phyloP scores from a whole-genome alignment of 768 basidiomycete genomes.

The Tricholomella constricta region DNA sequence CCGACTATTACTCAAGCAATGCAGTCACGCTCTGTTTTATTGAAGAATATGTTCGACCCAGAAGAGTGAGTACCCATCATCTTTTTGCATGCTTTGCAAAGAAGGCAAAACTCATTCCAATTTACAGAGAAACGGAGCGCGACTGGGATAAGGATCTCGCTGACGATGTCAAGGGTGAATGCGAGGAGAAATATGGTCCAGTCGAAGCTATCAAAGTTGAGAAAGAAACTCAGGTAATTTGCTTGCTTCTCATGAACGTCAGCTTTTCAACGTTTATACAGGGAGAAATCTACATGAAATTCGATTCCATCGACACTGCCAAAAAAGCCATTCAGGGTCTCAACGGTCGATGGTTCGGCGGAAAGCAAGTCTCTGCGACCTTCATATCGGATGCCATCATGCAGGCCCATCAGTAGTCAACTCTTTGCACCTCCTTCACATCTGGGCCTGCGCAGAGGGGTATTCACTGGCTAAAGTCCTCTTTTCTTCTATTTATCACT shows the following conservation, averaged over 20 bases:
- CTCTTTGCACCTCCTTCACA: constrained; percentile 13
- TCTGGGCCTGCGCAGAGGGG: constrained; percentile 13
- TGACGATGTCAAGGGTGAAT: constrained; percentile 95
- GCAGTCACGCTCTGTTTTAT: constrained; percentile 85
- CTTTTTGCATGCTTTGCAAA: neutral
- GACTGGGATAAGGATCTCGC: constrained; percentile 97
- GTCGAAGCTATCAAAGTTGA: constrained; percentile 91
- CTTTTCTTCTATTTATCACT: constrained; percentile 24
- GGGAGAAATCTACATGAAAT: constrained; percentile 98
- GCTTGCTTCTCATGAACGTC: neutral
- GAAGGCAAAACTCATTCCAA: neutral
- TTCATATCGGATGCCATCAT: constrained; percentile 95
- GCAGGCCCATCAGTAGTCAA: constrained; percentile 78
- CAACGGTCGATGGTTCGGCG: constrained; percentile 97
- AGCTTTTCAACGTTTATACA: constrained; percentile 30
- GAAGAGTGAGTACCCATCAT: constrained; percentile 70
- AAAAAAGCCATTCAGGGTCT: constrained; percentile 86
- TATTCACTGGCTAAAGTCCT: constrained; percentile 31
- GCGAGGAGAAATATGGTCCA: constrained; percentile 85
- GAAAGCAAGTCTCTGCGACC: constrained; percentile 80
- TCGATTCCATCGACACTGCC: constrained; percentile 75
- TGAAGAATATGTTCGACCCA: constrained; percentile 98
- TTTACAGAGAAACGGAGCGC: constrained; percentile 82
- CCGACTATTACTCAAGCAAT: constrained; percentile 82
- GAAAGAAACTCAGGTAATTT: constrained; percentile 83